Evolutionary conservation across 1,284 basidiomycete genomes (phyloP), one percentile per base, ranked within the genome.

Genomic region (Ustilago lituana): DNA sequence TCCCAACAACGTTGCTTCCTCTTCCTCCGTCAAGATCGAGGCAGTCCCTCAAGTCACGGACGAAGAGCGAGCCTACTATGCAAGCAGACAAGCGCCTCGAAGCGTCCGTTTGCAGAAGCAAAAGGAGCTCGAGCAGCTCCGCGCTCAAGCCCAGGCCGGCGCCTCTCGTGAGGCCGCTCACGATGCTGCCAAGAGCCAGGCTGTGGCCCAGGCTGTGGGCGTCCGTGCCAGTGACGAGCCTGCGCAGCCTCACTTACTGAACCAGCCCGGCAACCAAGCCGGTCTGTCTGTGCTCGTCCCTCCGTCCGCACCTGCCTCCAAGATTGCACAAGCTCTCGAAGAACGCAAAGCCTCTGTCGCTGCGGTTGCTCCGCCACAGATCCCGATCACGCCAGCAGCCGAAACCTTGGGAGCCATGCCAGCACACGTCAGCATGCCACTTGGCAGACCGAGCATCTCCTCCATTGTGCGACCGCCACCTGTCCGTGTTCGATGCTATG

Each of bases 401-500:
- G 62, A 58, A 12, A 53, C 31, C 9, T n/a, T 54, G 22, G 39
- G 26, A 0, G 39, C 29, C n/a, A 54, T 54, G 41, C 62, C 57
- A 12, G 37, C 62, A 1, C 61, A 57, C 27, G 61, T 51, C 32
- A 36, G 49, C 35, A 58, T 48, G 14, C 62, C 67, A 14, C 31
- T 65, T 15, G 50, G 49, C 33, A 59, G 53, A 22, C 40, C 74
- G 6, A 46, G 23, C 45, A 60, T 76, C 24, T 61, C 76, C 14
- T 68, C 66, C 14, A 73, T 76, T 49, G 70, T 74, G 2, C 58
- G 70, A 24, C 69, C 73, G 5, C 74, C 77, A 0, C 78, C 77
- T 3, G 61, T 81, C 12, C 40, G 60, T 7, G 74, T 94, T 20
- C 90, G 89, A 79, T 99, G 96, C 83, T 92, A 96, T 88, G 96